A percentile compares a stretch with the other conserved stretches of the same genome.
phyloP scores from a whole-genome alignment of 768 basidiomycete genomes.

The Xerocomus brunneocitrinus region DNA sequence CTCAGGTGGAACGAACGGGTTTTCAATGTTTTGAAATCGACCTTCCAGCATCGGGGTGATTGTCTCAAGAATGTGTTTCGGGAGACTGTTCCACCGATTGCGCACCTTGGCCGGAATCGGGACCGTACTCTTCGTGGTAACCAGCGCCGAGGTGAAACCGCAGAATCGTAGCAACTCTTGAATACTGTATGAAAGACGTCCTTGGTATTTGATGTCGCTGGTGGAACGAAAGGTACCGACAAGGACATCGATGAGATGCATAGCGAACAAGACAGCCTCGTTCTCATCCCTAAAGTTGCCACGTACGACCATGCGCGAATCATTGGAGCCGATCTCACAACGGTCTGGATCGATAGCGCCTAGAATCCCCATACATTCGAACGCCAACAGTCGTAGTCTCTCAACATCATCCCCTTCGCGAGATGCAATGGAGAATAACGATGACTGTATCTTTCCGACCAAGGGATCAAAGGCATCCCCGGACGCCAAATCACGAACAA shows the following conservation, averaged over 20 bases:
- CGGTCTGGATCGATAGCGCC: slow-evolving; percentile 96
- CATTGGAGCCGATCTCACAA: slow-evolving; percentile 58
- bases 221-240: slow-evolving; percentile 90
- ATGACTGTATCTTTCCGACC: slow-evolving; percentile 62
- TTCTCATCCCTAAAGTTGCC: slow-evolving; percentile 76
- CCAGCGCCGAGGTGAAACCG: slow-evolving; percentile 73
- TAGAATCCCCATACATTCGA: slow-evolving; percentile 86
- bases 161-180: slow-evolving; percentile 89
- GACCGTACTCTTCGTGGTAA: slow-evolving; percentile 46
- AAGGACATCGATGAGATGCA: slow-evolving; percentile 86
- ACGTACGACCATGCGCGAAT: slow-evolving; percentile 65
- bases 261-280: slow-evolving; percentile 74
- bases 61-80: slow-evolving; percentile 81
- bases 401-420: slow-evolving; percentile 78
- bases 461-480: slow-evolving; percentile 85
- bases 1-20: slow-evolving; percentile 34
- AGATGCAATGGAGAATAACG: slow-evolving; percentile 63
- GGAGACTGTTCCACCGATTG: slow-evolving; percentile 72
- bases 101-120: slow-evolving; percentile 63
- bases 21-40: slow-evolving; percentile 52
- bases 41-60: slow-evolving; percentile 78
- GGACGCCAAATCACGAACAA: slow-evolving; percentile 59
- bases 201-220: slow-evolving; percentile 90
- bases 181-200: slow-evolving; percentile 82
- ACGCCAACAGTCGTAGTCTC: slow-evolving; percentile 62